Base-by-base conservation (phyloP, 1,284 basidiomycete species). In the Ustilago lituana region DNA sequence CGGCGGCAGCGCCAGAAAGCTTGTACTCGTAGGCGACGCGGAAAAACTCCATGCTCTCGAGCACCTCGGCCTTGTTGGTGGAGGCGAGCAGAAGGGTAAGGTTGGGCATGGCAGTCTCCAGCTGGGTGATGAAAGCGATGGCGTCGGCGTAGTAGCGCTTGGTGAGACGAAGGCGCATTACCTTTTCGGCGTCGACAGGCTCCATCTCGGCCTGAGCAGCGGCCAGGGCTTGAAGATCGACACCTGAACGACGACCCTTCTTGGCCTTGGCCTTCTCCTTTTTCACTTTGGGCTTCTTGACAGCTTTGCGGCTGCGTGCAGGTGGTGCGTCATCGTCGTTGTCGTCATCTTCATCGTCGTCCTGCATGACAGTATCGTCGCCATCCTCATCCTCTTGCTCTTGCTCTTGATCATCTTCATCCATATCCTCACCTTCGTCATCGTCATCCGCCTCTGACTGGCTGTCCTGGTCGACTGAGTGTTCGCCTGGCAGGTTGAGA, bases 41-140 rank as follows among this genome's bases (percentile, higher is more conserved):
- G 87, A 95, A 98, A 83, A 97, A 98, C 50, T 96, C 91, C 85
- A 98, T 98, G 10, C 91, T 87, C 82, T 98, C 95, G 63, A 98
- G 85, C 0, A 96, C 95, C 80, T 98, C 95, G 4, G 91, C 87
- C 82, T 96, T 97, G 84, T 89, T 93, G 49, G 89, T 97, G 32
- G 91, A 93, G 0, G 92, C 93, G 32, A 98, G 86, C 5, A 99
- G 84, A 73, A 91, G 87, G 45, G 87, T 87, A 40, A 95, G 86
- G 0, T 86, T 87, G 14, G 90, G 88, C 84, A 93, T 89, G 2
- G 91, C 89, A n/a, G 59, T 66, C 79, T 96, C 93, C 47, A 98
- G 86, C 71, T 89, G 87, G 24, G 88, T 87, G 78, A 98, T 94
- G 82, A 98, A 98, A 53, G 84, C 86, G 38, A 97, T 85, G 1